Evolutionary conservation across 768 basidiomycete species (phyloP).

Genomic region (Podaxis sp.): DNA sequence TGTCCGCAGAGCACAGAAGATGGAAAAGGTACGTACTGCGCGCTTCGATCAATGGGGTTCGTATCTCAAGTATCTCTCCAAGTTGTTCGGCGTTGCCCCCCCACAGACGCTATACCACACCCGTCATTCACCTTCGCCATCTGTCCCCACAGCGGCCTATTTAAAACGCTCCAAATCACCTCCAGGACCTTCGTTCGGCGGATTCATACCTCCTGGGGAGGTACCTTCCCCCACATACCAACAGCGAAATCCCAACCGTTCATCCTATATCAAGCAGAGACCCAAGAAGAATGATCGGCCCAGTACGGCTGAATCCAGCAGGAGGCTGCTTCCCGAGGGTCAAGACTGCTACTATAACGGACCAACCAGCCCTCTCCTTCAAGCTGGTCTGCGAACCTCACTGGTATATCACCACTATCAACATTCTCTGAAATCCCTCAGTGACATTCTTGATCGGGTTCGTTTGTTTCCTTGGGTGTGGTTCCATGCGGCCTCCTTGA

Average conservation of each 20-base stretch:
- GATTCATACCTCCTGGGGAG: conserved; percentile 15
- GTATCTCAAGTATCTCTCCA: background rate
- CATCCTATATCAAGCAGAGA: conserved; percentile 41
- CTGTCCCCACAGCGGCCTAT: conserved; percentile 19
- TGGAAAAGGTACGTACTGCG: conserved; percentile 66
- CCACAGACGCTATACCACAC: conserved; percentile 78
- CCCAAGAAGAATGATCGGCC: conserved; percentile 43
- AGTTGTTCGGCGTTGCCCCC: conserved; percentile 82
- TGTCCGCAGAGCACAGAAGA: conserved; percentile 77
- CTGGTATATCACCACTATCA: conserved; percentile 72
- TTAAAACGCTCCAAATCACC: conserved; percentile 7
- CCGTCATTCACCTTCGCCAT: conserved; percentile 41
- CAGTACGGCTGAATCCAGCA: conserved; percentile 63
- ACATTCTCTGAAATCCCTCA: conserved; percentile 75
- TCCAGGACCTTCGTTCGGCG: conserved; percentile 16
- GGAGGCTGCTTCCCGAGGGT: conserved; percentile 39
- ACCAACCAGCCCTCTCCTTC: conserved; percentile 12
- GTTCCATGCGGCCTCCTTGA: conserved; percentile 2
- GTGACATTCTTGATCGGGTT: conserved; percentile 77
- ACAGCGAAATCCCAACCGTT: conserved; percentile 42
- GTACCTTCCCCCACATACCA: conserved; percentile 17
- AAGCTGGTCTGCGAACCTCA: conserved; percentile 28
- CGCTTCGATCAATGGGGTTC: background rate
- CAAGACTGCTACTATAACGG: conserved; percentile 6
- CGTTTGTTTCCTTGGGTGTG: conserved; percentile 21